phyloP scores from a whole-genome alignment of 2,329 filamentous ascomycete species.

The Acrocalymma vagum region DNA sequence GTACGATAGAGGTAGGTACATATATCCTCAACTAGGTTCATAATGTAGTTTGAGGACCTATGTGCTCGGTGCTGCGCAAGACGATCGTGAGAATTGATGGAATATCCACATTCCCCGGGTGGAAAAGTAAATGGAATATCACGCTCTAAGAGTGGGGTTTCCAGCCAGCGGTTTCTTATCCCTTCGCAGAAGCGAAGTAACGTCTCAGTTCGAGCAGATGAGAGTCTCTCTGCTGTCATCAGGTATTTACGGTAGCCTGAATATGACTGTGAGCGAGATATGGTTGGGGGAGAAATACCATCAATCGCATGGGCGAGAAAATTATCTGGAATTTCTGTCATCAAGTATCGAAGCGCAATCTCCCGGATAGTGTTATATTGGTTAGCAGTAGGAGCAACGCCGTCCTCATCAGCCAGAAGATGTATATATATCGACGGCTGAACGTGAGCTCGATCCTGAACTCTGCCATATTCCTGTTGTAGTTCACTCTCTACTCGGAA shows the following conservation, averaged over 20 bases:
- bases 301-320: conserved; percentile 26
- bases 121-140: conserved; percentile 25
- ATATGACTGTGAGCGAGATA: conserved; percentile 8
- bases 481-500: conserved; percentile 20
- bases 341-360: conserved; percentile 26
- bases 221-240: conserved; percentile 19
- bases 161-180: conserved; percentile 17
- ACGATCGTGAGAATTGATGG: conserved; percentile 21
- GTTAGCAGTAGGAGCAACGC: conserved; percentile 28
- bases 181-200: conserved; percentile 27
- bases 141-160: conserved; percentile 16
- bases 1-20: conserved; percentile 22
- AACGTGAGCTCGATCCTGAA: conserved; percentile 25
- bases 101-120: conserved; percentile 36
- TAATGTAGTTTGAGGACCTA: conserved; percentile 34
- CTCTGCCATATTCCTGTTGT: conserved; percentile 23
- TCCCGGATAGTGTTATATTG: conserved; percentile 31
- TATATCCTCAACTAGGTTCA: conserved; percentile 41
- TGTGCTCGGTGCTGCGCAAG: conserved; percentile 31
- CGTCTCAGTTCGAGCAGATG: conserved; percentile 19
- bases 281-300: conserved; percentile 19
- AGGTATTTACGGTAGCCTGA: conserved; percentile 35
- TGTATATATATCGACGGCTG: conserved; percentile 42
- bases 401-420: conserved; percentile 27
- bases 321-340: background rate